Conservation (phyloP, 352 stramenopile genomes). For the Globisporangium cystogenes region DNA sequence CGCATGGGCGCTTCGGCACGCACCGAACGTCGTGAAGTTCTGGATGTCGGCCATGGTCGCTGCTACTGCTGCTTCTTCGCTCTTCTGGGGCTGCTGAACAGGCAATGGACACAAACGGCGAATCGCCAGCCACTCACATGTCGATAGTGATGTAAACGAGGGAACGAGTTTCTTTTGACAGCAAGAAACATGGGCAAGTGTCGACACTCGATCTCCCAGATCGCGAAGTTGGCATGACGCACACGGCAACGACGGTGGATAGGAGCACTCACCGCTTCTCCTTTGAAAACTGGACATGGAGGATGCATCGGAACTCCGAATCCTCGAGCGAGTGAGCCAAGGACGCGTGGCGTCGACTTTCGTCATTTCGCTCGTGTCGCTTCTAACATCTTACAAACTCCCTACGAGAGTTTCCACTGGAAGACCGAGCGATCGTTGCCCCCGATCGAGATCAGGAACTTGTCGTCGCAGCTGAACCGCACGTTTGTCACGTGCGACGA, state of each 20-base stretch:
- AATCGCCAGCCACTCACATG: not conserved
- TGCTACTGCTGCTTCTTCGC: not conserved
- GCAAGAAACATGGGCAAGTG: not conserved
- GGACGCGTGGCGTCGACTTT: too few relatives aligned
- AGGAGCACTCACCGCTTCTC: too few relatives aligned
- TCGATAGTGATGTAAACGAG: not conserved
- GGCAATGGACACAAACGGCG: not conserved
- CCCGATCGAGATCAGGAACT: conserved; percentile 73
- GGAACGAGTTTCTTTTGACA: not conserved
- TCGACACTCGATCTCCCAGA: not conserved
- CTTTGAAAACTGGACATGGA: too few relatives aligned
- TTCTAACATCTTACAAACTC: not conserved
- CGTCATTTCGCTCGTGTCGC: not conserved
- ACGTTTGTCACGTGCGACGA: conserved; percentile 82
- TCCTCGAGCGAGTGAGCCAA: too few relatives aligned
- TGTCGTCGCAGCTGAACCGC: conserved; percentile 78
- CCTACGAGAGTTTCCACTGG: conserved; percentile 65
- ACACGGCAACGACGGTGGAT: too few relatives aligned
- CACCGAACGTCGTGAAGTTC: conserved; percentile 88
- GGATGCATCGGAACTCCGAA: too few relatives aligned
- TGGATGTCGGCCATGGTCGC: conserved; percentile 74
- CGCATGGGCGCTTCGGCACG: conserved; percentile 15
- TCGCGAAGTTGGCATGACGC: not conserved
- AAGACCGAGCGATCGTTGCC: conserved; percentile 86
- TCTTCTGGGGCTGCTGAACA: not conserved